Conservation (phyloP, 768 basidiomycete species). For the Suillus clintonianus region DNA sequence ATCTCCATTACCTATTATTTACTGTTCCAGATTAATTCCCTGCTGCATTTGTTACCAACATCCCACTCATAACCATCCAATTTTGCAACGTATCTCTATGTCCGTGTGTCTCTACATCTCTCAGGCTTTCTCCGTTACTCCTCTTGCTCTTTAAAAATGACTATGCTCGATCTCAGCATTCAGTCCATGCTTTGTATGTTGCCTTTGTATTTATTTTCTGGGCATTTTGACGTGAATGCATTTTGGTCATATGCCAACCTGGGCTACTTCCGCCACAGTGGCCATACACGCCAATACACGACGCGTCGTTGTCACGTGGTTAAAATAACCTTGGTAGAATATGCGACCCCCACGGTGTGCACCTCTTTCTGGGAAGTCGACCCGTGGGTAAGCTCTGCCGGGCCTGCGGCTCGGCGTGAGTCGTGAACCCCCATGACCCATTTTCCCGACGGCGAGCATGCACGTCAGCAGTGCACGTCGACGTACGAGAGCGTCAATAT, state of each 20-base stretch:
- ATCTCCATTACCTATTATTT: not conserved
- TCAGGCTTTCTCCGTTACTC: not conserved
- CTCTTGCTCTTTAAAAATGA: not conserved
- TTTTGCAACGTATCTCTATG: not conserved
- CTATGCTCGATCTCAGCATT: not conserved
- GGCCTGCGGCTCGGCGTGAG: too few relatives aligned
- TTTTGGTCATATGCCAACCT: not conserved
- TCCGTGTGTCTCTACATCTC: not conserved
- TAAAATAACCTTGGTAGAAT: too few relatives aligned
- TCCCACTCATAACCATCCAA: not conserved
- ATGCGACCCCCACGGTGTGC: too few relatives aligned
- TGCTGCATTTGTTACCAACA: not conserved
- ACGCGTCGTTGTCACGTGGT: not conserved
- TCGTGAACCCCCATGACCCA: too few relatives aligned
- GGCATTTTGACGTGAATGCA: not conserved
- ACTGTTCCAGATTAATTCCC: constrained; percentile 3
- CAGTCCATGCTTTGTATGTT: not conserved
- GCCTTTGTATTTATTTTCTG: not conserved
- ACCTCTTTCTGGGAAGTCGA: too few relatives aligned
- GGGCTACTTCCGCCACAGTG: too few relatives aligned
- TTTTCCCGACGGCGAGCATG: too few relatives aligned
- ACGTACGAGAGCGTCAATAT: not conserved
- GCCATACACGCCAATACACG: not conserved
- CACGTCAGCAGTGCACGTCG: not conserved
- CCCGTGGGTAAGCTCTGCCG: too few relatives aligned